Base-by-base conservation (phyloP, 192 early-diverging fungal species). In the Linnemannia exigua region DNA sequence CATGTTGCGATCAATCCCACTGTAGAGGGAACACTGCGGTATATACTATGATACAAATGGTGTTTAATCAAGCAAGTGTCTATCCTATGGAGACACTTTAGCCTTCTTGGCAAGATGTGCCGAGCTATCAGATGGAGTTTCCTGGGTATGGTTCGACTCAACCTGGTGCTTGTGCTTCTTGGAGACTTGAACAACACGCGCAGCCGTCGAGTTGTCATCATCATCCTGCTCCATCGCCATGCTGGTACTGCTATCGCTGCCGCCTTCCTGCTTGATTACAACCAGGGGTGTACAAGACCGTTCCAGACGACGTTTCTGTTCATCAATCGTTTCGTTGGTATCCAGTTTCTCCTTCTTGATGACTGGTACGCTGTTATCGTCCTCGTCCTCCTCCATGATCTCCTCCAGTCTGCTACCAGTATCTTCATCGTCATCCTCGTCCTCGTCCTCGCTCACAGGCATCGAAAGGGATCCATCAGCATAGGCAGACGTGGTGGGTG, bases 371-470 rank as follows among this genome's bases (percentile, higher is more conserved):
- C 12, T 16, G 28, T 12, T 63, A 11, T 63, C 58, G 2, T 72
- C 66, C 35, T 85, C 83, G 33, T 85, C 77, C 50, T 79, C 83
- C 22, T 85, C 77, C 19, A 67, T 79, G 47, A 85, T 85, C 74
- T 79, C 77, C 33, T 85, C 83, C 66, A 83, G 35, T n/a, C 76
- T 71, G 17, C 48, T n/a, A 5, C 44, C 52, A 20, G 28, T 70
- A 6, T 79, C 81, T 66, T 74, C 72, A 17, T 81, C 87, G 9
- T 81, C 80, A 11, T 87, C 76, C 0, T 86, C 76, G 58, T 90
- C 90, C 36, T 88, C 88, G 44, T 91, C 90, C 37, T 89, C 89
- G 7, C 89, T 84, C 33, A 90, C 90, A 11, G 90, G 90, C 89
- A 91, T 91, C 8, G 90, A 88, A 22, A 91, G 75, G 1, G 90